phyloP scores from a whole-genome alignment of 192 early-diverging fungal genomes.

The Coemansia sp. region DNA sequence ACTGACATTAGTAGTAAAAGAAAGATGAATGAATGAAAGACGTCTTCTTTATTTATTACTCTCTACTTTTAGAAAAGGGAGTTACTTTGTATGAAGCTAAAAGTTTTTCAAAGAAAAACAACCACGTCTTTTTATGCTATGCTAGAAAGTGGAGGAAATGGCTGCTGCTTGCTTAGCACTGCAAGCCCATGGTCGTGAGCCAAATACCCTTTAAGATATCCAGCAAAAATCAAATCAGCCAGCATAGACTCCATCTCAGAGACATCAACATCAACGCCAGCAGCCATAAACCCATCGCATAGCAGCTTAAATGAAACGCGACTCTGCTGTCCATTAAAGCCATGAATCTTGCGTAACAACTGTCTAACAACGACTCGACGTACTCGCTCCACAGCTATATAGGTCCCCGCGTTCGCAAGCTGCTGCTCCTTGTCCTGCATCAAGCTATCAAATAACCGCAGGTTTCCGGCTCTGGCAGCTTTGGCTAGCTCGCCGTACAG shows the following conservation, averaged over 20 bases:
- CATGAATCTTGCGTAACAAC: constrained; percentile 76
- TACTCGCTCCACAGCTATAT: constrained; percentile 76
- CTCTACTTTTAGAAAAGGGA: too few species aligned
- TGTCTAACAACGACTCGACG: constrained; percentile 68
- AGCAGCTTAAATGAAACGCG: constrained; percentile 64
- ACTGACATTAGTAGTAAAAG: too few species aligned
- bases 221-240: constrained; percentile 84
- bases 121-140: neutral
- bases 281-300: constrained; percentile 60
- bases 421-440: constrained; percentile 57
- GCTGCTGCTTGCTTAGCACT: constrained; percentile 72
- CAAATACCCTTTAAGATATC: constrained; percentile 84
- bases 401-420: constrained; percentile 70
- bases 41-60: neutral
- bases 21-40: too few species aligned
- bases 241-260: constrained; percentile 84
- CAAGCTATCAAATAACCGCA: constrained; percentile 69
- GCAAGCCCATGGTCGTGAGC: constrained; percentile 72
- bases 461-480: constrained; percentile 72
- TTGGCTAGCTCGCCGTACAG: constrained; percentile 64
- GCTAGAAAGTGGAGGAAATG: constrained; percentile 64
- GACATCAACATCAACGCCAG: constrained; percentile 56
- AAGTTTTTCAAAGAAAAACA: too few species aligned
- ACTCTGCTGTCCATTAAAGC: constrained; percentile 53
- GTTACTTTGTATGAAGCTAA: too few species aligned